Conservation (phyloP, 441 rosid genomes). For the Gossypium armourianum region DNA sequence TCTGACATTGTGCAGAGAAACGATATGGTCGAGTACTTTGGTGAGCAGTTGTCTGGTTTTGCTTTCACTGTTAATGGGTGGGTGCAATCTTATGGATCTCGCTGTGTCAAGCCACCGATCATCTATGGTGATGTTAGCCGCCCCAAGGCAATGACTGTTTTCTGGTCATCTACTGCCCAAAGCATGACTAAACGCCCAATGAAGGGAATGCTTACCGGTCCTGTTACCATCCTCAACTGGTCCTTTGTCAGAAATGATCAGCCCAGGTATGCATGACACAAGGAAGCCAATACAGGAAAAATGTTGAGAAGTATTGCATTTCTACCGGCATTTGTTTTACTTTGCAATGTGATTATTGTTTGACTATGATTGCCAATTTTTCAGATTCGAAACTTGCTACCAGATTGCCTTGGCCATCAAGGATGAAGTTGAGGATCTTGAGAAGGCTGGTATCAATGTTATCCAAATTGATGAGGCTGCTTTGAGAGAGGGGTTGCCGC, state of each 20-base stretch:
- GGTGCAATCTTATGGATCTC: conserved; percentile 96
- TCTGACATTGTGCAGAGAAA: conserved; percentile 51
- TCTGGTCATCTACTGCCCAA: conserved; percentile 88
- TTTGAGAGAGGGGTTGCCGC: conserved; percentile 78
- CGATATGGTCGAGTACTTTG: conserved; percentile 16
- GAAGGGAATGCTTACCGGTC: conserved; percentile 99
- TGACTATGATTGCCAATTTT: conserved; percentile 8
- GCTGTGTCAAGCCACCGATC: conserved; percentile 93
- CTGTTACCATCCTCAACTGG: conserved; percentile 95
- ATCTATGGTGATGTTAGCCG: conserved; percentile 98
- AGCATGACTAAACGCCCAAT: conserved; percentile 93
- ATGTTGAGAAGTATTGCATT: neutral
- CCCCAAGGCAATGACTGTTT: conserved; percentile 87
- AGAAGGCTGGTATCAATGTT: conserved; percentile 76
- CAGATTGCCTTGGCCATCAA: conserved; percentile 95
- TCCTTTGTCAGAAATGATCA: conserved; percentile 91
- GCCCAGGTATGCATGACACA: conserved; percentile 49
- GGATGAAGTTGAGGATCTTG: conserved; percentile 95
- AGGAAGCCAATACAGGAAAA: neutral
- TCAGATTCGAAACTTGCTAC: conserved; percentile 79
- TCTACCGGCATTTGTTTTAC: neutral
- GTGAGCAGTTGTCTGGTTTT: neutral
- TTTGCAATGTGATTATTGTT: neutral
- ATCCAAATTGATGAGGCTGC: conserved; percentile 98
- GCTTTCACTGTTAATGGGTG: conserved; percentile 78